phyloP scores from a whole-genome alignment of 768 basidiomycete species.

The Collybia sordida region DNA sequence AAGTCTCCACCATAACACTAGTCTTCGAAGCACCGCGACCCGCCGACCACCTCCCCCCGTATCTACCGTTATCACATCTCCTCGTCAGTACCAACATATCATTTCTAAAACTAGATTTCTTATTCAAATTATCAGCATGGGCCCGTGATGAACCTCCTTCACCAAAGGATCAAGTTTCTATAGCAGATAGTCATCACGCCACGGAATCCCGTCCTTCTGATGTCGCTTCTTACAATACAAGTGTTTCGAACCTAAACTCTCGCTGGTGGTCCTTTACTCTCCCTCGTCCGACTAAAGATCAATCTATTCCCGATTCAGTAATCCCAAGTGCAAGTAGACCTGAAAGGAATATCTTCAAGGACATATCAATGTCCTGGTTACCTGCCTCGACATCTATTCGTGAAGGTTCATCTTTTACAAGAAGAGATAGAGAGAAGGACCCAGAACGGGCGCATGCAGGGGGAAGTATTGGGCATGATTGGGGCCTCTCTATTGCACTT shows the following conservation, averaged over 20 bases:
- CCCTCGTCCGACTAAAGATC: conserved; percentile 39
- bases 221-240: conserved; percentile 52
- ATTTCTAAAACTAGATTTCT: conserved; percentile 5
- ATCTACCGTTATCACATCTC: conserved; percentile 61
- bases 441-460: conserved; percentile 14
- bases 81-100: conserved; percentile 47
- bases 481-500: conserved; percentile 31
- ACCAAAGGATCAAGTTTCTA: conserved; percentile 45
- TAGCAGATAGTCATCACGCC: conserved; percentile 25
- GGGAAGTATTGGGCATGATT: conserved; percentile 17
- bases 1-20: conserved; percentile 31
- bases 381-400: conserved; percentile 36
- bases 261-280: conserved; percentile 79
- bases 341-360: conserved; percentile 37
- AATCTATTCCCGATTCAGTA: conserved; percentile 17
- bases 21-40: conserved; percentile 25
- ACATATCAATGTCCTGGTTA: conserved; percentile 55
- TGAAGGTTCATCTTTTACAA: conserved; percentile 31
- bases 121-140: conserved; percentile 56
- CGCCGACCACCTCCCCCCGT: conserved; percentile 43
- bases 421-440: conserved; percentile 33
- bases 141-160: conserved; percentile 83
- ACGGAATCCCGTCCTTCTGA: conserved; percentile 49
- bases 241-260: conserved; percentile 40
- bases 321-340: conserved; percentile 21